Evolutionary conservation across 176 grass and related monocot genomes (phyloP), one percentile per base, ranked within the genome.

Genomic region (Oryza brachyantha): DNA sequence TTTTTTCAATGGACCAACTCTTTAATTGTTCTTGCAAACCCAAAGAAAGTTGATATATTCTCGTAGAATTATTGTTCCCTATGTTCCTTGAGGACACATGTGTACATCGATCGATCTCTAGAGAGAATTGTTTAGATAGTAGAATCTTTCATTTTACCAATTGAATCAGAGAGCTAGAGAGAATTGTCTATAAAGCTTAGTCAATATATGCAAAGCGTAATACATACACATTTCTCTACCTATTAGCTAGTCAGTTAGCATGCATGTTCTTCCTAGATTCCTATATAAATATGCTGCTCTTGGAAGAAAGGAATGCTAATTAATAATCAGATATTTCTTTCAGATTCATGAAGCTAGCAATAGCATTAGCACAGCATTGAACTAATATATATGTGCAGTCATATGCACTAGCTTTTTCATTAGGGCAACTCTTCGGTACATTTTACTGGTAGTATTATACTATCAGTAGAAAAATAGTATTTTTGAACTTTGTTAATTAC

Each of bases 121-220:
- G 43, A 72, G 82, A 57, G 36, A 78, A 29, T 45, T 3, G 21
- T 21, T n/a, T n/a, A n/a, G n/a, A n/a, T n/a, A n/a, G n/a, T n/a
- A n/a, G n/a, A n/a, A n/a, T n/a, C n/a, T n/a, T n/a, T n/a, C n/a
- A n/a, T n/a, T n/a, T n/a, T n/a, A n/a, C n/a, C n/a, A n/a, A n/a
- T n/a, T n/a, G n/a, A n/a, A n/a, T n/a, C n/a, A n/a, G n/a, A n/a
- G n/a, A n/a, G n/a, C 5, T 1, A 52, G 43, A 72, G 82, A 57
- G 36, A 78, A 29, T 45, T 3, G 21, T 21, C n/a, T n/a, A n/a
- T 13, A 83, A 66, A 72, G 66, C 31, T 27, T 5, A 66, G 73
- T 87, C 79, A 77, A 82, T 28, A 87, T 77, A 82, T 87, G 66
- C 58, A 39, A 78, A 78, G 59, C 35, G 79, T 87, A 66, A 72